Conservation (phyloP, 768 basidiomycete species). For the Kwoniella dendrophila region DNA sequence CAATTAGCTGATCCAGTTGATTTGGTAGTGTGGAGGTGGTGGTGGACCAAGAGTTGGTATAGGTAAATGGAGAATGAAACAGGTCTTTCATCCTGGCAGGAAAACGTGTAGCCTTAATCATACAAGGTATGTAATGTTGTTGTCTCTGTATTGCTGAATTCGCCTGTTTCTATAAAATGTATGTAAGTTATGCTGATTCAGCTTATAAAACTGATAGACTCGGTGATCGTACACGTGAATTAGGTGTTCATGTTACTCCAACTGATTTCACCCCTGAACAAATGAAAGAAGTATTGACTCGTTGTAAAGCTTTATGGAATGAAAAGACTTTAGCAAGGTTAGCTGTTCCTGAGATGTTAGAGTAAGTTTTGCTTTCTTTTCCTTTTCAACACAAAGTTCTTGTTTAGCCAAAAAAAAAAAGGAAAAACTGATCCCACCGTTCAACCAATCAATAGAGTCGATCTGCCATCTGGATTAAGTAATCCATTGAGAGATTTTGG, state of each 20-base stretch:
- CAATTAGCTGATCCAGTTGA: neutral
- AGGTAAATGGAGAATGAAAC: slow-evolving; percentile 55
- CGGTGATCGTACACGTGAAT: slow-evolving; percentile 45
- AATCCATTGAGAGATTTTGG: slow-evolving; percentile 42
- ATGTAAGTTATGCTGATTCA: slow-evolving; percentile 5
- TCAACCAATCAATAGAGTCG: slow-evolving; percentile 29
- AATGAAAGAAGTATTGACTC: slow-evolving; percentile 46
- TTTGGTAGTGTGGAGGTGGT: slow-evolving; percentile 51
- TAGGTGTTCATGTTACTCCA: slow-evolving; percentile 51
- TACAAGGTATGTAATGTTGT: slow-evolving; percentile 35
- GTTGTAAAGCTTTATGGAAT: slow-evolving; percentile 49
- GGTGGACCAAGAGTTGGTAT: slow-evolving; percentile 54
- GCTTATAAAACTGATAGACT: slow-evolving; percentile 27
- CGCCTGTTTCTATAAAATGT: too few species aligned
- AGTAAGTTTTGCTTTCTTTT: slow-evolving; percentile 31
- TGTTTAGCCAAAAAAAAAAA: too few species aligned
- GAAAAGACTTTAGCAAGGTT: slow-evolving; percentile 51
- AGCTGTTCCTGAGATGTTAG: slow-evolving; percentile 53
- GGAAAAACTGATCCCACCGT: slow-evolving; percentile 10
- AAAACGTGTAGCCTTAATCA: slow-evolving; percentile 55
- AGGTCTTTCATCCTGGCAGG: slow-evolving; percentile 53
- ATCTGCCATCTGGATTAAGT: slow-evolving; percentile 33
- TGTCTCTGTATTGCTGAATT: too few species aligned
- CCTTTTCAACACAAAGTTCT: neutral
- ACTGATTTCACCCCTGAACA: slow-evolving; percentile 45